Evolutionary conservation across 2,329 filamentous ascomycete species (phyloP), one percentile per base, ranked within the genome.

Genomic region (Penicillium rolfsii): DNA sequence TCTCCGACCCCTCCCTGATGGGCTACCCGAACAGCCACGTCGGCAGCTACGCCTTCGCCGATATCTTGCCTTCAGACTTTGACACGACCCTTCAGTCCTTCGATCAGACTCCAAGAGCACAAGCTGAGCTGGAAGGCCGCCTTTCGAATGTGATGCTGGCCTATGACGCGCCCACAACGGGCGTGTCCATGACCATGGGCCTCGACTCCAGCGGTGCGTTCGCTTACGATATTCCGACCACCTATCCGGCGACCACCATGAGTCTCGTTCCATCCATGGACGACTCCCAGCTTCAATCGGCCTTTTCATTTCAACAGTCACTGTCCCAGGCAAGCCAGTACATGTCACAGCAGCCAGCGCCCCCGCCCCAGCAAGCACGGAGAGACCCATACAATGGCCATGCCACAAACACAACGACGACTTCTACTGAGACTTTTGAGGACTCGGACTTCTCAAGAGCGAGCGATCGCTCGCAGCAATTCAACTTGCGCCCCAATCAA

Each of bases 131-230:
- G 28, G 69, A 67, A 35, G 64, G 62, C n/a, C 71, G 62, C 22
- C 55, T 68, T 33, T 60, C 68, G n/a, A 70, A 69, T 57, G 58
- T 65, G 2, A 70, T 74, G 62, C 59, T 71, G 46, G 50, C 65
- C 5, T 74, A 74, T 55, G 70, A 73, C 52, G 49, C 65, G 11
- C 67, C 22, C 54, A 58, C 35, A 28, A 61, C 14, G 60, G 58
- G 8, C n/a, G 58, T 59, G 19, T 62, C 66, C 7, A 64, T 70
- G 62, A 57, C 67, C 8, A 67, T 73, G 62, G 61, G 57, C 45
- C 22, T 71, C 57, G 69, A 67, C n/a, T 33, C 62, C 8, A 52
- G 43, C 7, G 56, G 60, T 53, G 46, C 63, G 41, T 73, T 71
- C 60, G 40, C 67, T 35, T 73, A 69, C 57, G 61, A 71, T 36